Percentiles rank a stretch among this genome's conserved stretches.
These are phyloP conservation scores for barley (Hordeum vulgare) DNA, from an alignment of 176 grass and related monocot species.

Conservation along the genomic window DNA sequence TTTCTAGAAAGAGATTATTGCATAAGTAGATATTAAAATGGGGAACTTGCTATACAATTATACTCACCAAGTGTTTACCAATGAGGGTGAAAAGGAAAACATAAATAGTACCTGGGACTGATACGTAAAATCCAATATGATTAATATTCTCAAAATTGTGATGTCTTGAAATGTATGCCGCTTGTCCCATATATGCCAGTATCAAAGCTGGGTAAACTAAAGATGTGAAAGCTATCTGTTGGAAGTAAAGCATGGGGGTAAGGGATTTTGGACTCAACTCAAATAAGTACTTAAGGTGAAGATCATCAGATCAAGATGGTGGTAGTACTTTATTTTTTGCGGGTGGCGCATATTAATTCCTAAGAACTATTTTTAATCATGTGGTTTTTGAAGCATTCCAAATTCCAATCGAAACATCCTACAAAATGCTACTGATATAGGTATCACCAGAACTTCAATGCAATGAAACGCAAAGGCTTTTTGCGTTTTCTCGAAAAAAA, in stretches of 20 bases:
- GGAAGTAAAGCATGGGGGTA: slow-evolving; percentile 10
- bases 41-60: not conserved
- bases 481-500: too few relatives aligned
- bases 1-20: slow-evolving; percentile 56
- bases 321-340: too few relatives aligned
- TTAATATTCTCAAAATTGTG: slow-evolving; percentile 58
- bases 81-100: not conserved
- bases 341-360: not conserved
- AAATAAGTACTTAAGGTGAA: not conserved
- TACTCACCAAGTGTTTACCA: not conserved
- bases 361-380: slow-evolving; percentile 1
- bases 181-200: slow-evolving; percentile 97
- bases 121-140: slow-evolving; percentile 90
- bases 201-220: slow-evolving; percentile 81
- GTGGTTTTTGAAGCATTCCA: not conserved
- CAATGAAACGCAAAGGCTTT: too few relatives aligned
- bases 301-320: not conserved
- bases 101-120: slow-evolving; percentile 74
- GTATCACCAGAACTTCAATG: not conserved
- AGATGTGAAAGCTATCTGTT: slow-evolving; percentile 85
- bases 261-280: not conserved
- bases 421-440: not conserved
- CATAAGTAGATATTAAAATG: slow-evolving; percentile 10
- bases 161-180: slow-evolving; percentile 89
- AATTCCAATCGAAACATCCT: not conserved